These are phyloP conservation scores for Exophiala sideris DNA, from an alignment of 2,329 filamentous ascomycete genomes.

Conservation along the genomic window DNA sequence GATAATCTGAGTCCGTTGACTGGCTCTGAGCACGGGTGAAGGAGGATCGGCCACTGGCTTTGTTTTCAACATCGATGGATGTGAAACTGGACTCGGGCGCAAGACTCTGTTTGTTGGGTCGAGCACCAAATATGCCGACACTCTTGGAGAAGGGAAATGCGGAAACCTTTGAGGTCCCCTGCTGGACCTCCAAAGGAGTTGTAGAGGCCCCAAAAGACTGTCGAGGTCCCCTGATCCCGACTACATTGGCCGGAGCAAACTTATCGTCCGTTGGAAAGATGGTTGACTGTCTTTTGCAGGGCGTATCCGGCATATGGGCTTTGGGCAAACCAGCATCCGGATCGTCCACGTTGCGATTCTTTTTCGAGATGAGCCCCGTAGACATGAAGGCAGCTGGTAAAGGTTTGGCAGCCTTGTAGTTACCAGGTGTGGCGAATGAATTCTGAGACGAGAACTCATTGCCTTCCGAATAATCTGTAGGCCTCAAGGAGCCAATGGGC, in stretches of 20 bases:
- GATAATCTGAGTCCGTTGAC: conserved; percentile 67
- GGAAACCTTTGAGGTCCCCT: conserved; percentile 58
- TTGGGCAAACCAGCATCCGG: conserved; percentile 55
- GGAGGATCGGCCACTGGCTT: conserved; percentile 57
- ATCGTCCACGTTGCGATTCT: conserved; percentile 78
- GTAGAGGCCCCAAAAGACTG: conserved; percentile 76
- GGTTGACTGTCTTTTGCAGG: conserved; percentile 80
- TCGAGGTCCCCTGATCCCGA: conserved; percentile 62
- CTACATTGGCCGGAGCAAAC: conserved; percentile 55
- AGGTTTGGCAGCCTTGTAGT: conserved; percentile 73
- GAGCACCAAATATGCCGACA: conserved; percentile 60
- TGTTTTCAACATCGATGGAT: conserved; percentile 76
- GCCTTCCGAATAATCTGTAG: conserved; percentile 38
- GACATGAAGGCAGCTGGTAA: conserved; percentile 86
- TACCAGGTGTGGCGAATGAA: conserved; percentile 69
- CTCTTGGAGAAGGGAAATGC: conserved; percentile 66
- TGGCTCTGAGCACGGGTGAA: conserved; percentile 55
- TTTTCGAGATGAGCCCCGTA: conserved; percentile 90
- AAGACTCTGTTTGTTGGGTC: conserved; percentile 46
- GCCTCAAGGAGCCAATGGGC: conserved; percentile 62
- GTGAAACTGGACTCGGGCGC: conserved; percentile 68
- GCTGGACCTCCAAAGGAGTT: conserved; percentile 70
- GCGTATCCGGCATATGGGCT: conserved; percentile 82
- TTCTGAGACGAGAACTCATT: conserved; percentile 38
- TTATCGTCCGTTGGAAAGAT: conserved; percentile 63